Conservation (phyloP, 768 basidiomycete genomes). For the Kwoniella heveanensis region DNA sequence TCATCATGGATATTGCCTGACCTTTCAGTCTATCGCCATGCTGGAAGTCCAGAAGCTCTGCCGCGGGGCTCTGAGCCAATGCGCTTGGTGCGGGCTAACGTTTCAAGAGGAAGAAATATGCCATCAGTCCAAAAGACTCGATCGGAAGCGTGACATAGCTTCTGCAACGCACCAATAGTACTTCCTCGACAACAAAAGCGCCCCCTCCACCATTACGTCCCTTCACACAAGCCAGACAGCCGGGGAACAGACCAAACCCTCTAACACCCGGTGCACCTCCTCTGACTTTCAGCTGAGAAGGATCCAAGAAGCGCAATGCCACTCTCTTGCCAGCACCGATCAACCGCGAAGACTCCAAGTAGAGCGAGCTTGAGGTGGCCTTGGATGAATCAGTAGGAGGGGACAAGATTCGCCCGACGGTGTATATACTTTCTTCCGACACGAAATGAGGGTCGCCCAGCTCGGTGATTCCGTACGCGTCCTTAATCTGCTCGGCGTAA, state of each 20-base stretch:
- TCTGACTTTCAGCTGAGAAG: constrained; percentile 64
- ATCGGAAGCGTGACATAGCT: neutral
- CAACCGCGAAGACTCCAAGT: constrained; percentile 80
- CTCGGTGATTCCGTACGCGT: constrained; percentile 71
- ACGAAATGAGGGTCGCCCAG: constrained; percentile 72
- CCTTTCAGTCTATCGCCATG: constrained; percentile 57
- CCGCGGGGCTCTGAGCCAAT: constrained; percentile 47
- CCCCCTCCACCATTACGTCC: constrained; percentile 90
- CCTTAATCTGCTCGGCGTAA: constrained; percentile 71
- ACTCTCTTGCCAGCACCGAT: constrained; percentile 66
- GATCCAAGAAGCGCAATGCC: constrained; percentile 69
- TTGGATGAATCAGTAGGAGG: constrained; percentile 62
- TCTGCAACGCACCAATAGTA: constrained; percentile 70
- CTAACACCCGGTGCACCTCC: constrained; percentile 67
- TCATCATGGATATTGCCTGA: constrained; percentile 65
- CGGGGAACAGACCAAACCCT: constrained; percentile 79
- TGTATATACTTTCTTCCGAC: constrained; percentile 68
- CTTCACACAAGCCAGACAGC: constrained; percentile 78
- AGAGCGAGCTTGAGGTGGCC: constrained; percentile 71
- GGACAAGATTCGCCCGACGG: constrained; percentile 66
- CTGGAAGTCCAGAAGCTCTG: constrained; percentile 59
- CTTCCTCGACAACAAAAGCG: constrained; percentile 78
- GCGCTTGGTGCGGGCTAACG: constrained; percentile 68
- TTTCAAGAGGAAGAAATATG: too few species aligned
- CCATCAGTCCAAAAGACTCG: too few species aligned